Percentiles rank a stretch among this genome's conserved stretches.
Evolutionary conservation across 2,329 filamentous ascomycete genomes (phyloP).

Genomic region (Claviceps africana): DNA sequence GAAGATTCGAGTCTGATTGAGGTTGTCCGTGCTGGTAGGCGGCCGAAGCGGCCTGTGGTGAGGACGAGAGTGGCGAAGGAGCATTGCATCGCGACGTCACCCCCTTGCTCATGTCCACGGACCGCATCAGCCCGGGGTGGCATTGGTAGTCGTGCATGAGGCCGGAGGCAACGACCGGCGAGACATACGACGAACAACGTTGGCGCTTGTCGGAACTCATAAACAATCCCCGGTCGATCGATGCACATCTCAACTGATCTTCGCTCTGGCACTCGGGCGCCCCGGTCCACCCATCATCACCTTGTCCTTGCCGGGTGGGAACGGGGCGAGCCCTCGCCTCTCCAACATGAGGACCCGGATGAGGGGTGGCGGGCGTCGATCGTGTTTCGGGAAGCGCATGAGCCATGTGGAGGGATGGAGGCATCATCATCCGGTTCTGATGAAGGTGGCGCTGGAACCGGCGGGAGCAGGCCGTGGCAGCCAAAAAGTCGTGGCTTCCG

Average conservation of each 20-base stretch:
- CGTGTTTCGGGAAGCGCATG: slow-evolving; percentile 13
- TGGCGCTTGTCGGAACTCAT: slow-evolving; percentile 50
- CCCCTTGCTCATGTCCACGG: slow-evolving; percentile 25
- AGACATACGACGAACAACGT: slow-evolving; percentile 43
- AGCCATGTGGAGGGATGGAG: slow-evolving; percentile 28
- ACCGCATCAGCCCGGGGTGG: slow-evolving; percentile 32
- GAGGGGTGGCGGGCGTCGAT: slow-evolving; percentile 23
- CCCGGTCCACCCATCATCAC: slow-evolving; percentile 22
- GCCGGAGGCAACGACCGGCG: slow-evolving; percentile 41
- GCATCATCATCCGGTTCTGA: slow-evolving; percentile 26
- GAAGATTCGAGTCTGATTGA: slow-evolving; percentile 30
- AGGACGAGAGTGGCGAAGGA: slow-evolving; percentile 26
- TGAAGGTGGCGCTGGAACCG: slow-evolving; percentile 28
- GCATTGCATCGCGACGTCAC: slow-evolving; percentile 13
- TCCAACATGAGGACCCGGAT: slow-evolving; percentile 13
- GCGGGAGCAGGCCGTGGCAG: slow-evolving; percentile 6
- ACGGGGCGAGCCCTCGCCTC: slow-evolving; percentile 8
- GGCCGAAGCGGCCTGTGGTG: slow-evolving; percentile 17
- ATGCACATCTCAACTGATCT: slow-evolving; percentile 41
- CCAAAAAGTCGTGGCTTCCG: slow-evolving; percentile 11
- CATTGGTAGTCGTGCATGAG: slow-evolving; percentile 32
- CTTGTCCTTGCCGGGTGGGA: slow-evolving; percentile 21
- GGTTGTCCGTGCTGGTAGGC: slow-evolving; percentile 30
- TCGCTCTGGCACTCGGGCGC: slow-evolving; percentile 26
- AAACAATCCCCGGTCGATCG: slow-evolving; percentile 49